Percentiles rank a stretch among this genome's conserved stretches.
Conservation (phyloP, 2,329 filamentous ascomycete species). For the Gaeumannomyces sp. region DNA sequence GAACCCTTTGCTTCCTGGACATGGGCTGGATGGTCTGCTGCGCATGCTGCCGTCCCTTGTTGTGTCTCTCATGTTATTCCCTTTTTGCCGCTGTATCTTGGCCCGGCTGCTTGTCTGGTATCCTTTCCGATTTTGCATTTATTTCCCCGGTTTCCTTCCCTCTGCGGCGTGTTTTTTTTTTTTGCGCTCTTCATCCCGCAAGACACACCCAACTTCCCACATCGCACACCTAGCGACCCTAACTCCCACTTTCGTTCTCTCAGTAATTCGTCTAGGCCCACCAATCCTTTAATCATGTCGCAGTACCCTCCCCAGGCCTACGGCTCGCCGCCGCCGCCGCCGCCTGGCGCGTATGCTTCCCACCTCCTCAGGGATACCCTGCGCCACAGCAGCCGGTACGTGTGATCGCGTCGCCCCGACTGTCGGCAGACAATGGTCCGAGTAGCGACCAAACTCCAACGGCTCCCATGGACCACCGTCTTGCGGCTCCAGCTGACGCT, state of each 20-base stretch:
- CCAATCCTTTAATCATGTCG: slow-evolving; percentile 7
- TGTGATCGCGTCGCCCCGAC: neutral
- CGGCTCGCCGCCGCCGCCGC: slow-evolving; percentile 6
- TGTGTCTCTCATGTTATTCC: neutral
- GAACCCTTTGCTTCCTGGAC: neutral
- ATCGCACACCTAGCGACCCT: neutral
- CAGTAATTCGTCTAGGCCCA: neutral
- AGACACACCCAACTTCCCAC: neutral
- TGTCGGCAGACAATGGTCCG: no score
- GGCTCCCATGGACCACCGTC: no score
- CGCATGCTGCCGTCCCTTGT: neutral
- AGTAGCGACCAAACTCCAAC: no score
- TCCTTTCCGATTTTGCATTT: neutral
- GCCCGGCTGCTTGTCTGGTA: neutral
- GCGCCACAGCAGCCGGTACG: slow-evolving; percentile 7
- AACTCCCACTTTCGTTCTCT: neutral
- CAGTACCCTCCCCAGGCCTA: slow-evolving; percentile 7
- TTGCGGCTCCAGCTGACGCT: neutral
- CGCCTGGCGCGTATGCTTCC: neutral
- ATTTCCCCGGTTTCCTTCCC: neutral
- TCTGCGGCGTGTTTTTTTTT: neutral
- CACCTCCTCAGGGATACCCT: slow-evolving; percentile 3
- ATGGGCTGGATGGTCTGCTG: neutral
- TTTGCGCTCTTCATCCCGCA: neutral
- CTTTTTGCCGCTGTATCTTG: neutral